These are phyloP conservation scores for Colletotrichum sp. DNA, from an alignment of 2,329 filamentous ascomycete genomes.

Conservation along the genomic window DNA sequence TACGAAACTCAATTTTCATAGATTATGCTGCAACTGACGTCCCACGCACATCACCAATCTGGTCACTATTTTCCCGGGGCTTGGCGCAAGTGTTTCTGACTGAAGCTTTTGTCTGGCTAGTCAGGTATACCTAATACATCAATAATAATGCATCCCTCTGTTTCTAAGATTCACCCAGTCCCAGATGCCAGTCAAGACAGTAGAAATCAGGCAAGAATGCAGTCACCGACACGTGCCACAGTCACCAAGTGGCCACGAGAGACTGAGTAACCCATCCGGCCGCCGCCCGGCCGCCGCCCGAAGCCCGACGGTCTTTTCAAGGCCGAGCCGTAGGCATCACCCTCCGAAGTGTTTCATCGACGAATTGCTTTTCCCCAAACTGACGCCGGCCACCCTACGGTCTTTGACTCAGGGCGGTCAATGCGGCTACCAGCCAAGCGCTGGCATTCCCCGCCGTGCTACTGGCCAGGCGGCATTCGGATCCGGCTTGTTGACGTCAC, in stretches of 20 bases:
- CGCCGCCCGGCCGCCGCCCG: background rate
- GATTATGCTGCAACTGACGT: background rate
- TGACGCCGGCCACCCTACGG: background rate
- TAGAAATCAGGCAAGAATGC: background rate
- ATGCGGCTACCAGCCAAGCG: background rate
- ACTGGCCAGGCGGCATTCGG: background rate
- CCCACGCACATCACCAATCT: background rate
- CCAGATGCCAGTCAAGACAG: background rate
- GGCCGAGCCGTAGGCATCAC: background rate
- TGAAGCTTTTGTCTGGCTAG: background rate
- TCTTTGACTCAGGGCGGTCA: background rate
- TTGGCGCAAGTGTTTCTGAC: background rate
- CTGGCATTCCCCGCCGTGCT: background rate
- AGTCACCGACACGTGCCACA: background rate
- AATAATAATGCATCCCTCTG: background rate
- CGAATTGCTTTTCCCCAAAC: background rate
- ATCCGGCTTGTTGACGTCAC: conserved; percentile 10
- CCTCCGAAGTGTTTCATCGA: background rate
- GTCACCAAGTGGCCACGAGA: background rate
- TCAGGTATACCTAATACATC: background rate
- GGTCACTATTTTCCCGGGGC: background rate
- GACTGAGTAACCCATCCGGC: background rate
- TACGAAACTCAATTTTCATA: background rate
- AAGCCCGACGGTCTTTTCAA: background rate
- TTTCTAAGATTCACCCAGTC: background rate